Evolutionary conservation across 306 rosid genomes (phyloP).

Genomic region (Prunus salicina): DNA sequence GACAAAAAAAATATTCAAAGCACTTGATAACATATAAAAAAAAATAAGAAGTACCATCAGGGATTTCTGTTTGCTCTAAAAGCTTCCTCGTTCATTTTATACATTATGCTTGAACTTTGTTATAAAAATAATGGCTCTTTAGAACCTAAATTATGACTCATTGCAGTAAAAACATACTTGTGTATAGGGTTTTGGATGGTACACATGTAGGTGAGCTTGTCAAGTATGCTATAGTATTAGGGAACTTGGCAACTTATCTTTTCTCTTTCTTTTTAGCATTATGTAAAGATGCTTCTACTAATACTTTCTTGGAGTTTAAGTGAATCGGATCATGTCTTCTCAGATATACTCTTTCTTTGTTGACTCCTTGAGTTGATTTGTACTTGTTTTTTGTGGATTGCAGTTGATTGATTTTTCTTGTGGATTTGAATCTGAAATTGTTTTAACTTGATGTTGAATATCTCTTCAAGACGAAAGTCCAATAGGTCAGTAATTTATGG

Average conservation of each 20-base stretch:
- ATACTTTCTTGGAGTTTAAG: too few relatives aligned
- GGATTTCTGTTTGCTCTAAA: neutral
- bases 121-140: neutral
- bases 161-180: neutral
- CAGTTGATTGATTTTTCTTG: neutral
- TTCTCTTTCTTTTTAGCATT: neutral
- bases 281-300: too few relatives aligned
- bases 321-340: too few relatives aligned
- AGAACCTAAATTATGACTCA: neutral
- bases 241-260: neutral
- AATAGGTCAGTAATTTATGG: neutral
- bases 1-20: too few relatives aligned
- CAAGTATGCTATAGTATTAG: neutral
- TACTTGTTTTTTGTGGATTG: neutral
- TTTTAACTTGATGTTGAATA: neutral
- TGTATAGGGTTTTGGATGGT: too few relatives aligned
- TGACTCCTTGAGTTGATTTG: neutral
- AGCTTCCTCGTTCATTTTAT: neutral
- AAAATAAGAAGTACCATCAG: too few relatives aligned
- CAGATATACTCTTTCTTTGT: too few relatives aligned
- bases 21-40: too few relatives aligned
- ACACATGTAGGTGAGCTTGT: neutral
- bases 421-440: neutral
- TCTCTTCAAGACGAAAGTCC: neutral
- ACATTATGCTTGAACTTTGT: neutral